phyloP scores from a whole-genome alignment of 495 filamentous ascomycete genomes.

The Darksidea phi region DNA sequence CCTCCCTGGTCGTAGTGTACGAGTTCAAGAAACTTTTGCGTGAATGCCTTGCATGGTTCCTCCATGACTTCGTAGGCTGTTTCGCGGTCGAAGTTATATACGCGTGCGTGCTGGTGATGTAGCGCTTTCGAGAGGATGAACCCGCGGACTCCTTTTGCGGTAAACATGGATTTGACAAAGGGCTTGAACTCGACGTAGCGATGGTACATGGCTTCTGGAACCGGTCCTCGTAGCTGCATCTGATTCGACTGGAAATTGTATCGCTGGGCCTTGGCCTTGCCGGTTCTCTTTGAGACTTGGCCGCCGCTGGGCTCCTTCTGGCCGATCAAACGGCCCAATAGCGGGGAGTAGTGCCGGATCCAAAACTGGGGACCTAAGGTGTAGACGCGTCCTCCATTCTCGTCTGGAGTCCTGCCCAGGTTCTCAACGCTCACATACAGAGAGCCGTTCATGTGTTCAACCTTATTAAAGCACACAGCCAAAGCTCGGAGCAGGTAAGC shows the following conservation, averaged over 20 bases:
- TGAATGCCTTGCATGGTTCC: constrained; percentile 58
- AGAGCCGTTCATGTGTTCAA: constrained; percentile 57
- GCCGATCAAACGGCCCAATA: constrained; percentile 79
- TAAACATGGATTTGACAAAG: constrained; percentile 87
- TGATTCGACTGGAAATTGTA: constrained; percentile 95
- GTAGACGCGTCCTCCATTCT: constrained; percentile 73
- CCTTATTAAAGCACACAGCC: constrained; percentile 55
- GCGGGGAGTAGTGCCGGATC: constrained; percentile 81
- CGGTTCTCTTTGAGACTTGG: constrained; percentile 33
- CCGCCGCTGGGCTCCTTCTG: constrained; percentile 61
- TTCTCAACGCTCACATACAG: constrained; percentile 69
- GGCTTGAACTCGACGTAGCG: constrained; percentile 90
- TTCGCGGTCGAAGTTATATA: constrained; percentile 79
- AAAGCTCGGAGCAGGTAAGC: constrained; percentile 72
- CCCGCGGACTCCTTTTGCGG: constrained; percentile 68
- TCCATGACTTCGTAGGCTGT: constrained; percentile 66
- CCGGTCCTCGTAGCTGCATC: constrained; percentile 80
- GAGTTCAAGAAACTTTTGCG: constrained; percentile 78
- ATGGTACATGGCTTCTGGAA: constrained; percentile 76
- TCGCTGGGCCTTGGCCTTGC: constrained; percentile 56
- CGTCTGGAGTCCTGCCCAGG: constrained; percentile 68
- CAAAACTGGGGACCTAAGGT: constrained; percentile 74
- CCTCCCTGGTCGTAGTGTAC: constrained; percentile 81
- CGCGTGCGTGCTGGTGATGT: constrained; percentile 81
- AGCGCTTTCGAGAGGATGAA: constrained; percentile 77